Evolutionary conservation across 1,284 basidiomycete genomes (phyloP).

Genomic region (Tremellales sp.): DNA sequence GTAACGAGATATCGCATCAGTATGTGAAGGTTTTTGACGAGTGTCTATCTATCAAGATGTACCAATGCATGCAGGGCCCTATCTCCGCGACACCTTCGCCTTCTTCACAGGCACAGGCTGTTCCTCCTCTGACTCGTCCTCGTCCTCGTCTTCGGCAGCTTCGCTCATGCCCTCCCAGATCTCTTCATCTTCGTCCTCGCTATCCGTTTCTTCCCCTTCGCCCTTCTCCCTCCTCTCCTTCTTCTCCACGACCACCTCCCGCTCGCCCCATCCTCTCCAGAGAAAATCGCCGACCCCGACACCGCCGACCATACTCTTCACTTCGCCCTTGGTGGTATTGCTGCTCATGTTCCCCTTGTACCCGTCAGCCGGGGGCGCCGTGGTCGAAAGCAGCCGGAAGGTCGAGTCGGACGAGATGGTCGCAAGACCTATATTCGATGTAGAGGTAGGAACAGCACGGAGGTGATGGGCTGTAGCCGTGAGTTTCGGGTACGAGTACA

Average conservation of each 20-base stretch:
- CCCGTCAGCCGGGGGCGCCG: slow-evolving; percentile 52
- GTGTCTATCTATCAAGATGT: background rate
- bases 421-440: slow-evolving; percentile 28
- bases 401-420: slow-evolving; percentile 44
- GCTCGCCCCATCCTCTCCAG: slow-evolving; percentile 48
- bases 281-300: slow-evolving; percentile 58
- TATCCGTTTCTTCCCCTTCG: slow-evolving; percentile 23
- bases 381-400: slow-evolving; percentile 66
- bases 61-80: slow-evolving; percentile 1
- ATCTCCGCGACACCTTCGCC: slow-evolving; percentile 21
- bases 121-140: slow-evolving; percentile 33
- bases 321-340: slow-evolving; percentile 57
- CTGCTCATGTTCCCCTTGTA: slow-evolving; percentile 58
- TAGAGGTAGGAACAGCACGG: slow-evolving; percentile 24
- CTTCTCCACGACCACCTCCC: slow-evolving; percentile 52
- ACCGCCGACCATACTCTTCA: slow-evolving; percentile 65
- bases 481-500: slow-evolving; percentile 61
- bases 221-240: slow-evolving; percentile 23
- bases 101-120: slow-evolving; percentile 52
- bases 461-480: slow-evolving; percentile 39
- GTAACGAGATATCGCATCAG: background rate
- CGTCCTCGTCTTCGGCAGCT: slow-evolving; percentile 29
- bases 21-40: background rate
- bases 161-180: slow-evolving; percentile 29
- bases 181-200: slow-evolving; percentile 32